These are phyloP conservation scores for Parsonsia alboflavescens DNA, from an alignment of 257 asterid genomes.

Conservation along the genomic window DNA sequence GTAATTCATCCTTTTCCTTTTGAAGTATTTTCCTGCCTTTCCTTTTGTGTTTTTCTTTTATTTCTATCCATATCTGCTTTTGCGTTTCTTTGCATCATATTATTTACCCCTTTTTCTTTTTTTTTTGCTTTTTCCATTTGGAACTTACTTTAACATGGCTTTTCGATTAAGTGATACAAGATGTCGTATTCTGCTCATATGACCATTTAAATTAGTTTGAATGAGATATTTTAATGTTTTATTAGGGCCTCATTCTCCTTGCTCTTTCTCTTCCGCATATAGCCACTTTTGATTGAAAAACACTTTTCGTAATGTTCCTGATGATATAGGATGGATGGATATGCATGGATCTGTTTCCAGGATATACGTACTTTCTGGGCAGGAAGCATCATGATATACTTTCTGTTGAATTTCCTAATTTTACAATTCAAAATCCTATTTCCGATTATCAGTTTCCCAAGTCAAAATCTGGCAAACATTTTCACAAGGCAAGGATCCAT, in stretches of 20 bases:
- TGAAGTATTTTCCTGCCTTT: too few relatives aligned
- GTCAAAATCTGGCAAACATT: background rate
- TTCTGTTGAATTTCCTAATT: background rate
- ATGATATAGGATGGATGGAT: background rate
- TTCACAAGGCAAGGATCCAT: background rate
- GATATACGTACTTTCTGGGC: background rate
- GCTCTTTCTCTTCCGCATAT: background rate
- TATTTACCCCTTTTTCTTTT: too few relatives aligned
- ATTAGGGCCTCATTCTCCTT: background rate
- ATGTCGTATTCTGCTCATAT: too few relatives aligned
- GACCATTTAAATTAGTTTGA: too few relatives aligned
- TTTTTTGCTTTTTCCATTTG: too few relatives aligned
- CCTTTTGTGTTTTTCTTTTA: too few relatives aligned
- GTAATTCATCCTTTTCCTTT: too few relatives aligned
- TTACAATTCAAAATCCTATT: slow-evolving; percentile 1
- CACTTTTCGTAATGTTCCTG: background rate
- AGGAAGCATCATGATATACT: background rate
- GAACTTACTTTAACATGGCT: too few relatives aligned
- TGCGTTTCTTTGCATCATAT: too few relatives aligned
- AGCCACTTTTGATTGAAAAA: background rate
- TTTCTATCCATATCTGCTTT: too few relatives aligned
- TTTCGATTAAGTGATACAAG: too few relatives aligned
- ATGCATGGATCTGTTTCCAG: background rate
- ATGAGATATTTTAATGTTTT: too few relatives aligned
- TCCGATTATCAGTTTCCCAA: background rate